Evolutionary conservation across 768 basidiomycete genomes (phyloP).

Genomic region (Leccinum incarnatum): DNA sequence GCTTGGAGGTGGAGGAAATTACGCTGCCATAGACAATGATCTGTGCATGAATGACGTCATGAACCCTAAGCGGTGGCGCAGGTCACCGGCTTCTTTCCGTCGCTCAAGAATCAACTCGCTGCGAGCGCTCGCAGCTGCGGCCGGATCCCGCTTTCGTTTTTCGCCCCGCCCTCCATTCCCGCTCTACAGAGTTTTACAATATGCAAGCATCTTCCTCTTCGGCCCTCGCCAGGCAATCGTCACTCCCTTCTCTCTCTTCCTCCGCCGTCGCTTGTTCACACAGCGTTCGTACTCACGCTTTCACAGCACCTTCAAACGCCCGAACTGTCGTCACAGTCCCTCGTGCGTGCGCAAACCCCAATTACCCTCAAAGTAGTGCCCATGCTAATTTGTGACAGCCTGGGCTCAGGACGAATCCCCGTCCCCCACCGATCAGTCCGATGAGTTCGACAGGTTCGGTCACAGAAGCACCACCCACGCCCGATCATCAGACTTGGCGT

Average conservation of each 20-base stretch:
- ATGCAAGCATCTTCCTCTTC: conserved; percentile 19
- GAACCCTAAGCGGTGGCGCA: no score
- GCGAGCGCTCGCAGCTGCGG: no score
- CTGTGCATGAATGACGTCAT: no score
- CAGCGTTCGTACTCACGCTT: conserved; percentile 27
- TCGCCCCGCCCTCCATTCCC: no score
- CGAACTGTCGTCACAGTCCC: conserved; percentile 64
- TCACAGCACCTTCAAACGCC: conserved; percentile 39
- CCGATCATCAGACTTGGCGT: conserved; percentile 52
- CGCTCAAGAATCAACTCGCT: no score
- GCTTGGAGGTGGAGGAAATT: no score
- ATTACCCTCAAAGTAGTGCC: neutral
- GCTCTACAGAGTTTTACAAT: neutral
- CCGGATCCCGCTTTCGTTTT: no score
- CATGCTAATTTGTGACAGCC: conserved; percentile 40
- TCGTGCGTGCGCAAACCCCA: conserved; percentile 44
- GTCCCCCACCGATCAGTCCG: conserved; percentile 53
- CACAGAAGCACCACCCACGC: conserved; percentile 35
- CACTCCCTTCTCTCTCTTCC: conserved; percentile 26
- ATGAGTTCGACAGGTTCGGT: conserved; percentile 34
- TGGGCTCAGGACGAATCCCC: conserved; percentile 86
- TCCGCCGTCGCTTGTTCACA: conserved; percentile 28
- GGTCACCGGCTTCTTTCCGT: no score
- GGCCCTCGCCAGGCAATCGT: conserved; percentile 16
- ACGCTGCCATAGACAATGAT: no score